These are phyloP conservation scores for Castanea mollissima DNA, from an alignment of 306 rosid genomes.

Conservation along the genomic window DNA sequence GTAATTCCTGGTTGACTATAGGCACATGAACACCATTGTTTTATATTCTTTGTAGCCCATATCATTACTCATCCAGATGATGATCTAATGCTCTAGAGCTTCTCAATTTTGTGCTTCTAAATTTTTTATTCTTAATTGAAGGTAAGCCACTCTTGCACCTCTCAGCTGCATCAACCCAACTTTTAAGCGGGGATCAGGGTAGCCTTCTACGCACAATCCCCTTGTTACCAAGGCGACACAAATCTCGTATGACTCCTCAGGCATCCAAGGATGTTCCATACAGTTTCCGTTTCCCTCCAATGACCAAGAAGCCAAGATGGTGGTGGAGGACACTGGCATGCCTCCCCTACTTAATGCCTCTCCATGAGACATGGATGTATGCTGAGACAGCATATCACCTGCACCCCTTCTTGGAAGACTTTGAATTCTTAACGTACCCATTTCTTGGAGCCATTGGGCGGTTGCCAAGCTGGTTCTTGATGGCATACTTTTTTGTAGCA, in stretches of 20 bases:
- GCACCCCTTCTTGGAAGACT: constrained; percentile 64
- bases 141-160: constrained; percentile 48
- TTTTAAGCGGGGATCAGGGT: constrained; percentile 54
- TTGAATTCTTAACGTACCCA: constrained; percentile 71
- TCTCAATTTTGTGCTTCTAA: not conserved
- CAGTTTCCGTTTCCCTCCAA: constrained; percentile 82
- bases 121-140: constrained; percentile 17
- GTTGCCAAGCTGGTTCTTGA: constrained; percentile 89
- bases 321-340: constrained; percentile 95
- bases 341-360: constrained; percentile 92
- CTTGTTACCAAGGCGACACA: constrained; percentile 35
- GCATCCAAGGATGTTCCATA: constrained; percentile 79
- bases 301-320: constrained; percentile 90
- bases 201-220: constrained; percentile 49
- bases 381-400: constrained; percentile 88
- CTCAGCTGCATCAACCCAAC: constrained; percentile 51
- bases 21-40: constrained; percentile 17
- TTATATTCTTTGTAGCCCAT: constrained; percentile 2
- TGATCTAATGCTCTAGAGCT: not conserved
- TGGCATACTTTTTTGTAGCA: constrained; percentile 86
- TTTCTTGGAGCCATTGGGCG: constrained; percentile 73
- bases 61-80: not conserved
- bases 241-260: constrained; percentile 37
- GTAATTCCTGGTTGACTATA: constrained; percentile 30
- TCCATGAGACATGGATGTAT: constrained; percentile 98